Evolutionary conservation across 2,329 filamentous ascomycete species (phyloP), one percentile per base, ranked within the genome.

Genomic region (Fusarium graminum): DNA sequence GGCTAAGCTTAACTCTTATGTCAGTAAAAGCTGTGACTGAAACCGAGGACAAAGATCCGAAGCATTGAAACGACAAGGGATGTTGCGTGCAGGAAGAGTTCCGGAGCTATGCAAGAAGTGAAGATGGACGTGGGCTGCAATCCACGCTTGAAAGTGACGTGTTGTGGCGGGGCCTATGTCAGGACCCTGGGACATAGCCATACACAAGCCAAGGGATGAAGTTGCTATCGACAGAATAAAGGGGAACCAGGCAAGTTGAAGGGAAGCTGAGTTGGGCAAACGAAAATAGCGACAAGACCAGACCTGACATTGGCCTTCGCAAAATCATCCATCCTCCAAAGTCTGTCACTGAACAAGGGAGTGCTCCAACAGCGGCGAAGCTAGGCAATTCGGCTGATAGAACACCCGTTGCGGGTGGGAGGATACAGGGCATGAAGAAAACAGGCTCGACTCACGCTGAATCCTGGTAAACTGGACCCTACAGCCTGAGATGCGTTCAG

Each of bases 101-200:
- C 60, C 57, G 39, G 59, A 46, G 44, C 44, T n/a, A 51, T 60
- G 62, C 63, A 60, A 68, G 39, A 62, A 53, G 51, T 68, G 70
- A 72, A 69, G 66, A 51, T 66, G 57, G 58, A 71, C 63, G 62
- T 52, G 69, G 60, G 63, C 61, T 69, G 68, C 63, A 68, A 71
- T 69, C 60, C 60, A 68, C 69, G 68, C 63, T 68, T 69, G 69
- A 64, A 68, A 71, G 65, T 69, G 66, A 68, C 63, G 69, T 72
- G 69, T 70, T 71, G 67, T 72, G 69, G 69, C 69, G 65, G 69
- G 69, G 61, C 63, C 66, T 39, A 65, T 59, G 68, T 67, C 56
- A 68, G 59, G 58, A 70, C 49, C 67, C 47, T 58, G 63, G 59
- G 46, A 56, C 47, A 47, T 46, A 61, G 52, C 44, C 46, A 60